Conservation (phyloP, 345 rosid genomes). For the Eucalyptus curtisii region DNA sequence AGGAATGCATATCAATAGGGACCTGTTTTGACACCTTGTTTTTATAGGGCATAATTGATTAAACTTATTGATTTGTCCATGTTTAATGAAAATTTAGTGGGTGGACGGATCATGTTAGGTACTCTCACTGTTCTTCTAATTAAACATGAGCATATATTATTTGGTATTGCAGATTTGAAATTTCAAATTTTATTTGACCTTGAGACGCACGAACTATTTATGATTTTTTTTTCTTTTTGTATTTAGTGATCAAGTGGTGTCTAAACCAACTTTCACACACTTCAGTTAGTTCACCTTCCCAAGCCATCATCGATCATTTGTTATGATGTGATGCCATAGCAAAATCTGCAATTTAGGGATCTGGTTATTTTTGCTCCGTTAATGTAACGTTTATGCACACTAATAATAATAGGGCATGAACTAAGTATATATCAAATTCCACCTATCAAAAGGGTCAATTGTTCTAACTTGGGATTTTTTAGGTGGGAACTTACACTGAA, state of each 20-base stretch:
- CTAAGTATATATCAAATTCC: too few relatives aligned
- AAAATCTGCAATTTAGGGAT: background rate
- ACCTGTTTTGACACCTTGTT: too few relatives aligned
- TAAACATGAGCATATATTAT: background rate
- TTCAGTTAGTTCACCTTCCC: background rate
- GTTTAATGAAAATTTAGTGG: background rate
- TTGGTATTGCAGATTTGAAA: background rate
- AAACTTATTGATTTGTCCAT: background rate
- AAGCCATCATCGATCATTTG: background rate
- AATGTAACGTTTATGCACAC: background rate
- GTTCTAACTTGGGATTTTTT: too few relatives aligned
- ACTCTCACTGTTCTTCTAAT: background rate
- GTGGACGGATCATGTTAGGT: background rate
- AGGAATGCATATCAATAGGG: too few relatives aligned
- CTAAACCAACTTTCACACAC: background rate
- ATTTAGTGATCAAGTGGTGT: background rate
- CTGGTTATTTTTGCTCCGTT: accelerated
- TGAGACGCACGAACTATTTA: background rate
- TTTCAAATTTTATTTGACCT: background rate
- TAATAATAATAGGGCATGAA: background rate
- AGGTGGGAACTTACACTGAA: too few relatives aligned
- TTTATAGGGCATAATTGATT: too few relatives aligned
- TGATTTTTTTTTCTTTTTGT: background rate
- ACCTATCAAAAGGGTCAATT: too few relatives aligned
- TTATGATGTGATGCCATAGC: background rate